phyloP scores from a whole-genome alignment of 2,329 filamentous ascomycete species.

The Microdochium trichocladiopsis region DNA sequence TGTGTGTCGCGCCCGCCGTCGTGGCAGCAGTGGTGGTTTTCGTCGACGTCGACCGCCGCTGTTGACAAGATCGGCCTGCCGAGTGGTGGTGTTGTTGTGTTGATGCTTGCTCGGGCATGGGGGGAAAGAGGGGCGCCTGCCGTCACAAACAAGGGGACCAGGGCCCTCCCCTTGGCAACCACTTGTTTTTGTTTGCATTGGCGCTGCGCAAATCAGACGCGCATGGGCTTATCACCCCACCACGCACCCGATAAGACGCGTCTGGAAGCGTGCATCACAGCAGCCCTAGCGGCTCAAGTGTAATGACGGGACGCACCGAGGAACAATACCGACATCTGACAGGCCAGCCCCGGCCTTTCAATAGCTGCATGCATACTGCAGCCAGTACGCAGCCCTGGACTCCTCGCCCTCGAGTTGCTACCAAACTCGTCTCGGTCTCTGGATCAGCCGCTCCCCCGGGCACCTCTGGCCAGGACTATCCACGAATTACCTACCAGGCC shows the following conservation, averaged over 20 bases:
- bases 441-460: too few species aligned
- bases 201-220: neutral
- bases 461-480: too few species aligned
- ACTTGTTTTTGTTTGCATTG: slow-evolving; percentile 14
- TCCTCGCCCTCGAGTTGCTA: too few species aligned
- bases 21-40: too few species aligned
- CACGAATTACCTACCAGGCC: too few species aligned
- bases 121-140: neutral
- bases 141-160: neutral
- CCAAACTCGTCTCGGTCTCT: too few species aligned
- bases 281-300: neutral
- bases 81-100: neutral
- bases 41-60: too few species aligned
- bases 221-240: neutral
- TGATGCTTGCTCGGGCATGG: neutral
- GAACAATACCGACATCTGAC: neutral
- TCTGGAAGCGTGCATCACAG: neutral
- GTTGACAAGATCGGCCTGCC: neutral
- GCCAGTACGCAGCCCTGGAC: too few species aligned
- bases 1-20: too few species aligned
- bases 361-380: too few species aligned
- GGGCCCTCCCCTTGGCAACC: slow-evolving; percentile 4
- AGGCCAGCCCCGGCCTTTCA: too few species aligned
- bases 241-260: neutral
- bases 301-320: neutral